Base-by-base conservation (phyloP, 768 basidiomycete species). In the Trichaptum fuscoviolaceum region DNA sequence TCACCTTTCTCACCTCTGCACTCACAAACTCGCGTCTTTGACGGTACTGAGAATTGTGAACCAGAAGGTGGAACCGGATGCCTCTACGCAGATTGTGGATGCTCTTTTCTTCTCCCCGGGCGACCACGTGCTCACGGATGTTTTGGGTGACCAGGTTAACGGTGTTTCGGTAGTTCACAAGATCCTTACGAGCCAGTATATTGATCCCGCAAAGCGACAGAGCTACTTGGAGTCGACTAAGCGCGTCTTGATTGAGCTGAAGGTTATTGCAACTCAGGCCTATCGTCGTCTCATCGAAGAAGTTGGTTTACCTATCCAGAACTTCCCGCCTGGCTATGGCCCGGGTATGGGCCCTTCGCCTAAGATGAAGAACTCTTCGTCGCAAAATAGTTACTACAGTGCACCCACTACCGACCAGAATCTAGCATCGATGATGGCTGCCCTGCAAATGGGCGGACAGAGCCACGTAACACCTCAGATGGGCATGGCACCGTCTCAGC, bases 11-110 rank as follows among this genome's bases (percentile, higher is more conserved):
- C 96, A 99, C 77, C 84, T 99, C 66, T 98, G 96, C 81, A 97
- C 95, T 2, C 97, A 99, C 82, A 99, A 99, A 77, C 78, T 99
- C 71, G 96, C 97, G 0, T 97, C 95, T 1, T 83, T 96, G 70
- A 96, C 95, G 0, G 95, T 99, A 57, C 83, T 99, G 69, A 85
- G 96, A 74, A 94, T 99, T 71, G 90, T 99, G 76, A 98, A 99
- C 74, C 97, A 99, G 78, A 94, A 93, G 78, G 89, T 90, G 26
- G 97, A 99, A 75, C 89, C 91, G 0, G 87, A 92, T 58, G 96
- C 97, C 17, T 92, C 93, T 23, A 83, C 80, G 62, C 90, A 92
- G 70, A 89, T 99, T 64, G 88, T 96, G 67, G 89, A 95, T 63
- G 91, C 94, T 1, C 79, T 99, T 69, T 97, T 99, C 82, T 85